phyloP scores from a whole-genome alignment of 495 filamentous ascomycete species.

The Aspergillus nidulans region DNA sequence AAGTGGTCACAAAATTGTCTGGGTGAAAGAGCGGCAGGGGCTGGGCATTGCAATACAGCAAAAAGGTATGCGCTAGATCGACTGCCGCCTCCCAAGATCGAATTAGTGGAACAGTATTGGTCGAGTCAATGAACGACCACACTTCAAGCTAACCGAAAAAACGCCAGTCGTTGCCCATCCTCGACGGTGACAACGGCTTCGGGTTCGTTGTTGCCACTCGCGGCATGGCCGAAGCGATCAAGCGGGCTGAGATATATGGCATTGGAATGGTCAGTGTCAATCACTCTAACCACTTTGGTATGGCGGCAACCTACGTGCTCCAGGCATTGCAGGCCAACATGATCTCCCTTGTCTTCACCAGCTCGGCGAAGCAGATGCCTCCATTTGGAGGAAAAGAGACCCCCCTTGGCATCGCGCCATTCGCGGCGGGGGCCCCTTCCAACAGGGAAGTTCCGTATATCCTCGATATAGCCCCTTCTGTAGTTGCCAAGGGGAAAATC shows the following conservation, averaged over 20 bases:
- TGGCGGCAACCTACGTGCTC: conserved; percentile 24
- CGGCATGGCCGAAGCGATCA: conserved; percentile 19
- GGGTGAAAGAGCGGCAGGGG: too few relatives aligned
- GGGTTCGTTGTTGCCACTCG: conserved; percentile 23
- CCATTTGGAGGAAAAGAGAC: conserved; percentile 23
- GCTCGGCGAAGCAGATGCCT: conserved; percentile 23
- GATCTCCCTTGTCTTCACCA: conserved; percentile 27
- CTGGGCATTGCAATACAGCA: too few relatives aligned
- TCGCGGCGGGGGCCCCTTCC: conserved; percentile 18
- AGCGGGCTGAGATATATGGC: conserved; percentile 20
- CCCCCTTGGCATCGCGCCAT: conserved; percentile 23
- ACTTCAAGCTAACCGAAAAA: conserved; percentile 14
- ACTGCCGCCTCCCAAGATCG: too few relatives aligned
- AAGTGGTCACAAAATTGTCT: too few relatives aligned
- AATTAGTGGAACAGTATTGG: conserved; percentile 15
- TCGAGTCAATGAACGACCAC: conserved; percentile 15
- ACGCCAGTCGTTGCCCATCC: conserved; percentile 24
- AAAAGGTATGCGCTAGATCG: too few relatives aligned
- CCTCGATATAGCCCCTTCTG: conserved; percentile 18
- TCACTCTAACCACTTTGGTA: conserved; percentile 28
- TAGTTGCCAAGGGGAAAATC: conserved; percentile 25
- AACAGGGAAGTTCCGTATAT: conserved; percentile 7
- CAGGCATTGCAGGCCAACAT: conserved; percentile 19
- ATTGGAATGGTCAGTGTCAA: conserved; percentile 26
- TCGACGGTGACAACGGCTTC: conserved; percentile 29